These are phyloP conservation scores for Lactarius psammicola DNA, from an alignment of 768 basidiomycete species.

Conservation along the genomic window DNA sequence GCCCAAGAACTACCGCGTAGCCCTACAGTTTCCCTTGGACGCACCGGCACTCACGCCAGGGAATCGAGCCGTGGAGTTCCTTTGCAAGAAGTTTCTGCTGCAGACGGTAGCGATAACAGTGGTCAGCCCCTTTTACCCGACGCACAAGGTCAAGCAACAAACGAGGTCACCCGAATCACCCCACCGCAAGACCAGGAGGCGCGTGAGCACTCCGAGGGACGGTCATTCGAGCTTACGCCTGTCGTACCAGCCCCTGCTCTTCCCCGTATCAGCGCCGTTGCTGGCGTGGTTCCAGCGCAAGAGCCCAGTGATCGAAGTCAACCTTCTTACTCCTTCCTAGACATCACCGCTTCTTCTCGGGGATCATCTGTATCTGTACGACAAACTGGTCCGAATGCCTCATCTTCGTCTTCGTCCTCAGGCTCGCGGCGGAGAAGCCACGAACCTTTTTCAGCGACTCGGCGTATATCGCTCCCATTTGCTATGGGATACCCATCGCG, in stretches of 20 bases:
- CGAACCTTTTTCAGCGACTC: conserved; percentile 5
- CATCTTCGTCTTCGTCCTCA: conserved; percentile 23
- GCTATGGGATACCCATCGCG: conserved; percentile 20
- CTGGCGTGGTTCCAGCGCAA: conserved; percentile 1
- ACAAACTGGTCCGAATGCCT: not conserved
- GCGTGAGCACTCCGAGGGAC: not conserved
- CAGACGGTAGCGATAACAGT: conserved; percentile 15
- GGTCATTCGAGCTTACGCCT: conserved; percentile 16
- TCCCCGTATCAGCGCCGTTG: conserved; percentile 6
- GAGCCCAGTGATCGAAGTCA: conserved; percentile 9
- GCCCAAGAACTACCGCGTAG: conserved; percentile 29
- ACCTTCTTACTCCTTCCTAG: conserved; percentile 27
- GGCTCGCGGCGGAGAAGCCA: conserved; percentile 14
- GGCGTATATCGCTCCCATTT: conserved; percentile 27
- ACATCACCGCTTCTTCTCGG: conserved; percentile 27
- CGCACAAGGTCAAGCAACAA: conserved; percentile 1
- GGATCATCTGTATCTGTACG: conserved; percentile 14
- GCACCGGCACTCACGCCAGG: conserved; percentile 24
- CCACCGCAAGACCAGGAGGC: conserved; percentile 12
- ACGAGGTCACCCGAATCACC: not conserved
- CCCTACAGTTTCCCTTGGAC: conserved; percentile 27
- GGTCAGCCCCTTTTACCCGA: conserved; percentile 19
- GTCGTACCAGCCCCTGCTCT: not conserved
- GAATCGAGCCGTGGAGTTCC: conserved; percentile 25
- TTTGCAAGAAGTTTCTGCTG: conserved; percentile 15